Conservation (phyloP, 75 land plant genomes). For the Picea glauca region DNA sequence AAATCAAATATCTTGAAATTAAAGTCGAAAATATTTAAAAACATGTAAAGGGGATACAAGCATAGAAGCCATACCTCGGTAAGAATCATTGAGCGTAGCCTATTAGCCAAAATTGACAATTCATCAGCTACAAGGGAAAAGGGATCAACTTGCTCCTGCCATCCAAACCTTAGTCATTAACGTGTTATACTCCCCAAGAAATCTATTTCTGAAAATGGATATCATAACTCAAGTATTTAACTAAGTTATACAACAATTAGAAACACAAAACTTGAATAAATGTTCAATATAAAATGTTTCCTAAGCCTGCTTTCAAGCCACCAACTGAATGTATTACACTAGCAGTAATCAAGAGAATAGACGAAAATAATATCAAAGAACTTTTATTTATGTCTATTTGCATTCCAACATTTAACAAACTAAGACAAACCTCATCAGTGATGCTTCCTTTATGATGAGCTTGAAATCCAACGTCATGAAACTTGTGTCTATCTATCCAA, state of each 20-base stretch:
- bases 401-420: neutral
- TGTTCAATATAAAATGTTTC: neutral
- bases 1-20: no score
- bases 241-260: neutral
- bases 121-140: conserved; percentile 92
- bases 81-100: conserved; percentile 64
- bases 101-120: conserved; percentile 53
- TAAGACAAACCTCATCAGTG: conserved; percentile 26
- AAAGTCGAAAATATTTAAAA: no score
- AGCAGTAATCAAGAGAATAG: neutral
- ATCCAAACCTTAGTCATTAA: neutral
- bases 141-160: conserved; percentile 69
- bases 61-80: conserved; percentile 42
- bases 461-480: conserved; percentile 20
- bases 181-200: no score
- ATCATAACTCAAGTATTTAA: neutral
- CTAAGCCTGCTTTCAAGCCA: neutral
- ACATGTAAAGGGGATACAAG: no score
- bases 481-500: neutral
- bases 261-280: neutral
- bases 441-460: conserved; percentile 21
- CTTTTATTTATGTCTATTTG: neutral
- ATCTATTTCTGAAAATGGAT: neutral
- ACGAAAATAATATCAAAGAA: neutral
- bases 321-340: neutral